Percentiles rank a stretch among this genome's conserved stretches.
Conservation (phyloP, 768 basidiomycete genomes). For the Lentinula detonsa region DNA sequence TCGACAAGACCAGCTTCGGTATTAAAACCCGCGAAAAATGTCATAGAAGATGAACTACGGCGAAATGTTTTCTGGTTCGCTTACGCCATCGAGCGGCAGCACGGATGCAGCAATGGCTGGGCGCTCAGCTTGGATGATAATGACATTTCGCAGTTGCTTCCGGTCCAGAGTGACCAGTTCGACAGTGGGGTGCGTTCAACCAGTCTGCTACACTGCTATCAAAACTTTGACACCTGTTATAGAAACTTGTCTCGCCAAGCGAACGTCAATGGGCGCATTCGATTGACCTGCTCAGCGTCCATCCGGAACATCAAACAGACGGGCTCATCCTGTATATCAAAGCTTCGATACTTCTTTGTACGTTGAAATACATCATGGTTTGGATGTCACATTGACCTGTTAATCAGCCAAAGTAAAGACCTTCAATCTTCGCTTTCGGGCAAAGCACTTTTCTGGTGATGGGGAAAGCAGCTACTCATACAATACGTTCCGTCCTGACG, state of each 20-base stretch:
- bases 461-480: slow-evolving; percentile 24
- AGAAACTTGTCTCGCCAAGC: slow-evolving; percentile 42
- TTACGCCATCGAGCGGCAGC: slow-evolving; percentile 62
- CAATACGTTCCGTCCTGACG: slow-evolving; percentile 22
- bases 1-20: slow-evolving; percentile 52
- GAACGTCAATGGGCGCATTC: slow-evolving; percentile 67
- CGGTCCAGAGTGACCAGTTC: slow-evolving; percentile 54
- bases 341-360: slow-evolving; percentile 57
- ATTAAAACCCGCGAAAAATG: slow-evolving; percentile 50
- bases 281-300: slow-evolving; percentile 50
- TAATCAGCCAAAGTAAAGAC: slow-evolving; percentile 27
- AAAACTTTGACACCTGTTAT: slow-evolving; percentile 6
- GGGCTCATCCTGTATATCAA: slow-evolving; percentile 72
- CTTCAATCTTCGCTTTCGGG: slow-evolving; percentile 63
- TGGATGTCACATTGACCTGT: slow-evolving; percentile 5
- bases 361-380: slow-evolving; percentile 8
- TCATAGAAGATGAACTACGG: slow-evolving; percentile 65
- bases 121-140: slow-evolving; percentile 66
- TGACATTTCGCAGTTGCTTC: slow-evolving; percentile 67
- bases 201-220: not conserved
- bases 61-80: slow-evolving; percentile 72
- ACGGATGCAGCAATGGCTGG: slow-evolving; percentile 67
- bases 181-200: slow-evolving; percentile 49
- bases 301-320: slow-evolving; percentile 59
- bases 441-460: slow-evolving; percentile 57